Conservation (phyloP, 768 basidiomycete species). For the Mycena olivaceomarginata region DNA sequence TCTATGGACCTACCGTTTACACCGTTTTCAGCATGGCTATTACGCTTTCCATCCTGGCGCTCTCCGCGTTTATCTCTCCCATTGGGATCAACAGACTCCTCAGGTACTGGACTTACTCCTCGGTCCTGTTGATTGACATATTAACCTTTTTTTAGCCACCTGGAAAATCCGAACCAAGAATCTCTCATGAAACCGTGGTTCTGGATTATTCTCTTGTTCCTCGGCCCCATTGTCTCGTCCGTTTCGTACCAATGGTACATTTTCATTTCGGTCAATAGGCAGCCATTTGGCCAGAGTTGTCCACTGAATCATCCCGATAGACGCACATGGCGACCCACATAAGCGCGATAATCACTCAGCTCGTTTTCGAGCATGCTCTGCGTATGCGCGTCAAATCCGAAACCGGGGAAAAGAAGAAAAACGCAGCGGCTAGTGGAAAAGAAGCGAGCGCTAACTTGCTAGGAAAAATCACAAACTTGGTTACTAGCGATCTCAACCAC, state of each 20-base stretch:
- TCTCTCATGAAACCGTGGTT: conserved; percentile 79
- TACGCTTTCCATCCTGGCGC: conserved; percentile 51
- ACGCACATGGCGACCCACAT: conserved; percentile 68
- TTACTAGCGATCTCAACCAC: conserved; percentile 73
- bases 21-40: conserved; percentile 47
- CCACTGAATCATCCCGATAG: conserved; percentile 61
- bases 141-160: conserved; percentile 61
- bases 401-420: conserved; percentile 9
- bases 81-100: conserved; percentile 64
- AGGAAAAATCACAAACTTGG: conserved; percentile 86
- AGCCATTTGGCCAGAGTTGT: conserved; percentile 42
- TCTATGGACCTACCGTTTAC: conserved; percentile 57
- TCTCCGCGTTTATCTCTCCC: conserved; percentile 58
- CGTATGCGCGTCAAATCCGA: conserved; percentile 78
- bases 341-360: conserved; percentile 66
- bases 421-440: not conserved
- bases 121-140: not conserved
- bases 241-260: conserved; percentile 74
- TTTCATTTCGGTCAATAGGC: conserved; percentile 60
- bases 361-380: conserved; percentile 69
- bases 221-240: conserved; percentile 66
- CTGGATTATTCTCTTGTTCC: conserved; percentile 76
- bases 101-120: conserved; percentile 50
- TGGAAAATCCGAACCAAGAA: conserved; percentile 71
- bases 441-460: conserved; percentile 66